Conservation (phyloP, 73 alveolate genomes). For the Tetrahymena borealis region DNA sequence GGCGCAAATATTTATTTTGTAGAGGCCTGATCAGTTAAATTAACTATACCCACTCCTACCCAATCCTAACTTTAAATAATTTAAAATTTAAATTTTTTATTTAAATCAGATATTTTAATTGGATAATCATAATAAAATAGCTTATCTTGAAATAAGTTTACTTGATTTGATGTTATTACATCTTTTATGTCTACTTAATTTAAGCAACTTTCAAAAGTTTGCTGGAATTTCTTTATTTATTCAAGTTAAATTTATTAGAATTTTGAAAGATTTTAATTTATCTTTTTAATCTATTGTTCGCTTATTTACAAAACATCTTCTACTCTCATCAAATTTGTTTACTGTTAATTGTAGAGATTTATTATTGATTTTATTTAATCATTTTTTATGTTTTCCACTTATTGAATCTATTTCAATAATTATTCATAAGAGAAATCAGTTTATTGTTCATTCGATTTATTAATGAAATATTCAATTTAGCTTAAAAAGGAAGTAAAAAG, state of each 20-base stretch:
- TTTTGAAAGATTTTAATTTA: no score
- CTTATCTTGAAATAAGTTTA: not conserved
- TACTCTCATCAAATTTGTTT: no score
- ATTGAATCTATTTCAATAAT: no score
- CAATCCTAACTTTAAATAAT: not conserved
- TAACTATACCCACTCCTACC: not conserved
- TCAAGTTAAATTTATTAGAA: not conserved
- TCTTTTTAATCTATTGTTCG: no score
- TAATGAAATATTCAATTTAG: no score
- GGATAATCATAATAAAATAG: not conserved
- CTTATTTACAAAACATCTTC: no score
- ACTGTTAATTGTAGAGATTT: no score
- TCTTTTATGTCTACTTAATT: not conserved
- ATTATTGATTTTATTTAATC: no score
- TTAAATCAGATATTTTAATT: not conserved
- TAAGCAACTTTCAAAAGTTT: not conserved
- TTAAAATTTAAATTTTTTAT: not conserved
- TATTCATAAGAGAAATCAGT: no score
- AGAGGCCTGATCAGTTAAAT: not conserved
- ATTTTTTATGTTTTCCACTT: no score
- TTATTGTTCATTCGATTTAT: no score
- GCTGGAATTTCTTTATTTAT: not conserved
- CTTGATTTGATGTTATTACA: not conserved
- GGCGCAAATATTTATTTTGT: not conserved
- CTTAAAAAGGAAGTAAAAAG: no score